Evolutionary conservation across 2,329 filamentous ascomycete genomes (phyloP).

Genomic region (Epichloe uncinata): DNA sequence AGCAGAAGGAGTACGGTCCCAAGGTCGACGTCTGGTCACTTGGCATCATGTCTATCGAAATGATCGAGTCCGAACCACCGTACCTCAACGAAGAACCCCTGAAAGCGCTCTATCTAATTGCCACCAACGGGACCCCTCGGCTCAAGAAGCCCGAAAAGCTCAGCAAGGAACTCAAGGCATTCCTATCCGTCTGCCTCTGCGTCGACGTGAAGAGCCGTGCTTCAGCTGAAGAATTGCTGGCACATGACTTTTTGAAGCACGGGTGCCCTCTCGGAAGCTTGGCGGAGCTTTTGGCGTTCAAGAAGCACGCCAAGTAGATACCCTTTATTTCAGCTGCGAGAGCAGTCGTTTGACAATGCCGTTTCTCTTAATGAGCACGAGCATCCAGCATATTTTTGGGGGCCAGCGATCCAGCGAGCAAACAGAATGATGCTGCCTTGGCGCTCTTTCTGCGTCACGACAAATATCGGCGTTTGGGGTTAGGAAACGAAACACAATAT

Average conservation of each 20-base stretch:
- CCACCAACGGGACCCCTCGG: conserved; percentile 90
- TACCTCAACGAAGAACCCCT: conserved; percentile 97
- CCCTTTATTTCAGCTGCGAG: neutral
- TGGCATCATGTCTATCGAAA: conserved; percentile 99
- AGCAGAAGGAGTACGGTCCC: conserved; percentile 96
- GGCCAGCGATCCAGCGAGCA: conserved; percentile 1
- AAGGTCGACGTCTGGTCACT: conserved; percentile 99
- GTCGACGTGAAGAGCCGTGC: conserved; percentile 93
- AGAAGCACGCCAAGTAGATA: conserved; percentile 54
- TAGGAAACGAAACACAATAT: neutral
- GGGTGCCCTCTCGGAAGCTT: conserved; percentile 75
- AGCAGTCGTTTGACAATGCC: neutral
- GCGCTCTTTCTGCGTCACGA: neutral
- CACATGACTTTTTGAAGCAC: conserved; percentile 88
- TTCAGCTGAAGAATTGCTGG: conserved; percentile 76
- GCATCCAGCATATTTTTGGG: neutral
- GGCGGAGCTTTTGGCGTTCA: conserved; percentile 78
- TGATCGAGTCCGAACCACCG: conserved; percentile 97
- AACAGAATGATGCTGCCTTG: conserved; percentile 7
- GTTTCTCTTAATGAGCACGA: neutral
- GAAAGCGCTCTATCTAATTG: conserved; percentile 93
- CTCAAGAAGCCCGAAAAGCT: conserved; percentile 98
- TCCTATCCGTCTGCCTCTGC: conserved; percentile 89
- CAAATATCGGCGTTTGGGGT: conserved; percentile 6
- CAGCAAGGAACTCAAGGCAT: conserved; percentile 94